Conservation (phyloP, 768 basidiomycete species). For the Auriscalpium microsporum region DNA sequence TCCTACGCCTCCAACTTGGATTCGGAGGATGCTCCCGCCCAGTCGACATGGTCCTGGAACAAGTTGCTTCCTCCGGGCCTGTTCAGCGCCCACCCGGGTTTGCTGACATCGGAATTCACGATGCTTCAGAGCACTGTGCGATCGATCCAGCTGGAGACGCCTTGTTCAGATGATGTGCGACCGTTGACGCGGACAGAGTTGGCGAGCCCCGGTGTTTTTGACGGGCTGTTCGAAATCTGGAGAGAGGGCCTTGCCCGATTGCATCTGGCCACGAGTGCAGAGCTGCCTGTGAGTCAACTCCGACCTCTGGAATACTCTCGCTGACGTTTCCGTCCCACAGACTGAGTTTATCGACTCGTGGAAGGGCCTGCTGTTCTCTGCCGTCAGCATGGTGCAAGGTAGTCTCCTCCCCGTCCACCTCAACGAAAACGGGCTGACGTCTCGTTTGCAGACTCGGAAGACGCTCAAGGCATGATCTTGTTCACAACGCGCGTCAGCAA, state of each 20-base stretch:
- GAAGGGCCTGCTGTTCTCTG: conserved; percentile 46
- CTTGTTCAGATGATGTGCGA: conserved; percentile 44
- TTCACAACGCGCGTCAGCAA: conserved; percentile 13
- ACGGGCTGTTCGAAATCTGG: conserved; percentile 48
- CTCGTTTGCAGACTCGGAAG: conserved; percentile 30
- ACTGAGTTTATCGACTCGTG: conserved; percentile 45
- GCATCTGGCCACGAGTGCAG: conserved; percentile 35
- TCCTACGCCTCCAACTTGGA: too few species aligned
- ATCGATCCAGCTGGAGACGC: conserved; percentile 45
- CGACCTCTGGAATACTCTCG: neutral
- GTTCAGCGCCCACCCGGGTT: conserved; percentile 48
- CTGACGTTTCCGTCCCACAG: conserved; percentile 19
- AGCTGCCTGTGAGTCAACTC: conserved; percentile 39
- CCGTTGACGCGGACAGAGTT: conserved; percentile 53
- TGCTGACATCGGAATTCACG: conserved; percentile 46
- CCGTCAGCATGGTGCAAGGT: conserved; percentile 41
- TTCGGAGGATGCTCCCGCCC: conserved; percentile 12
- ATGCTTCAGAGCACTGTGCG: conserved; percentile 39
- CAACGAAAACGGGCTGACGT: neutral
- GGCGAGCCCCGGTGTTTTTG: conserved; percentile 41
- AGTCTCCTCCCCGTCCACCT: conserved; percentile 4
- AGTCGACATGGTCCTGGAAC: conserved; percentile 32
- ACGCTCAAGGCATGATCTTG: conserved; percentile 23
- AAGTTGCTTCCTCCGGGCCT: conserved; percentile 44
- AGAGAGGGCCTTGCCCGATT: conserved; percentile 35